A percentile compares a stretch with the other conserved stretches of the same genome.
Evolutionary conservation across 2,329 filamentous ascomycete species (phyloP).

Genomic region (Decorospora gaudefroyi): DNA sequence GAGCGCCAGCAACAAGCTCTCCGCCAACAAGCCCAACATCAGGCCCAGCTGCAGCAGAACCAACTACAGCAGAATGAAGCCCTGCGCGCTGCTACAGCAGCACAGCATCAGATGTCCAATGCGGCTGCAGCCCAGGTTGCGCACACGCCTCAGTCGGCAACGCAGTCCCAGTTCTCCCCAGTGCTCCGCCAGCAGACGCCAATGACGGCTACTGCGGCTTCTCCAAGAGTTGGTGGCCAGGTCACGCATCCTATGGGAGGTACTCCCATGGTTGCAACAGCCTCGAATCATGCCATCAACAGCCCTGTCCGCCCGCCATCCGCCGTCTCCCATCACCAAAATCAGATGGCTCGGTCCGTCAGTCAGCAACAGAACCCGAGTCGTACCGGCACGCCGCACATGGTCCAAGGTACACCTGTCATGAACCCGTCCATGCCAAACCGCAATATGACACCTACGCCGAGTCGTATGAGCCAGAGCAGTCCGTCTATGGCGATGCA

Average conservation of each 20-base stretch:
- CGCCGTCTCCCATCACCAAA: slow-evolving; percentile 46
- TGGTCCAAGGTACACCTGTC: slow-evolving; percentile 46
- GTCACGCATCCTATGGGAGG: slow-evolving; percentile 48
- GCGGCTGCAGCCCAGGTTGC: slow-evolving; percentile 30
- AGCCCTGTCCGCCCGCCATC: slow-evolving; percentile 48
- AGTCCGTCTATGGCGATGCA: slow-evolving; percentile 44
- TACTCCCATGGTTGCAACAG: slow-evolving; percentile 52
- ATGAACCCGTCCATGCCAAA: slow-evolving; percentile 46
- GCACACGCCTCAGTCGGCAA: slow-evolving; percentile 57
- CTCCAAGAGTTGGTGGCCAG: slow-evolving; percentile 46
- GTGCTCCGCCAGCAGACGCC: slow-evolving; percentile 54
- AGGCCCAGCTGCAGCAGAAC: slow-evolving; percentile 23
- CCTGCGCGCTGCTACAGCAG: slow-evolving; percentile 45
- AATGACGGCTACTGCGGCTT: slow-evolving; percentile 50
- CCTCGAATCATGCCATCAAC: slow-evolving; percentile 46
- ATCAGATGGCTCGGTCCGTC: slow-evolving; percentile 46
- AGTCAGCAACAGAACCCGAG: slow-evolving; percentile 49
- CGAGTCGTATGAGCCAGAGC: slow-evolving; percentile 44
- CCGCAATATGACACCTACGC: slow-evolving; percentile 49
- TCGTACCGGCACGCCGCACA: slow-evolving; percentile 47
- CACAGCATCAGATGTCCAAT: slow-evolving; percentile 38
- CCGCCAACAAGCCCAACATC: slow-evolving; percentile 53
- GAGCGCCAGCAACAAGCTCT: slow-evolving; percentile 57
- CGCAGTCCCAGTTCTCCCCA: slow-evolving; percentile 68
- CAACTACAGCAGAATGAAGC: slow-evolving; percentile 40